phyloP scores from a whole-genome alignment of 2,329 filamentous ascomycete genomes.

The Aspergillus sp. region DNA sequence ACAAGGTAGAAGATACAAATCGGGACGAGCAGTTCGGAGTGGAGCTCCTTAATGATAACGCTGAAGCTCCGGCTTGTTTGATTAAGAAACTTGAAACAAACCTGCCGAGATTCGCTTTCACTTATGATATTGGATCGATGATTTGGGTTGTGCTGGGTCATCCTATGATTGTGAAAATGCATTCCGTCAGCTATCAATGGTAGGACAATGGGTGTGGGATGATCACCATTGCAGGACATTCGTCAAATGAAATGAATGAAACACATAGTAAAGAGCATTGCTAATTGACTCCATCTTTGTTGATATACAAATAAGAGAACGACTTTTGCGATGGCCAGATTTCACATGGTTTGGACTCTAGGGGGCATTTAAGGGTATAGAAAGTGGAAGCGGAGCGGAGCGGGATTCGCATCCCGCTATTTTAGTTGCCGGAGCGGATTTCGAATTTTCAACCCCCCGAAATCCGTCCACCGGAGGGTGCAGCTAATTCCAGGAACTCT shows the following conservation, averaged over 20 bases:
- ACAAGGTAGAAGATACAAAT: conserved; percentile 91
- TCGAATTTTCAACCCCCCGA: too few species aligned
- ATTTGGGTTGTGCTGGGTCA: conserved; percentile 93
- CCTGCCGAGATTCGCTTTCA: conserved; percentile 71
- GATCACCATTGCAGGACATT: conserved; percentile 83
- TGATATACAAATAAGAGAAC: too few species aligned
- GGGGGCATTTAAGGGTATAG: too few species aligned
- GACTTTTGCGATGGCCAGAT: too few species aligned
- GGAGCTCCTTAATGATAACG: conserved; percentile 91
- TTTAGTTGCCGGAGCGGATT: too few species aligned
- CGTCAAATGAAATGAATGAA: conserved; percentile 77
- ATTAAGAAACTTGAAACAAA: conserved; percentile 85
- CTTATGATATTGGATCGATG: conserved; percentile 76
- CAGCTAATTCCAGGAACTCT: too few species aligned
- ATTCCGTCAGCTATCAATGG: conserved; percentile 17
- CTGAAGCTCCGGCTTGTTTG: conserved; percentile 90
- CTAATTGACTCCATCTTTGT: too few species aligned
- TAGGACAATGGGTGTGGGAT: not conserved
- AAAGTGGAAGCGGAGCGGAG: too few species aligned
- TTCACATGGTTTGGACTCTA: too few species aligned
- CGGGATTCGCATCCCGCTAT: too few species aligned
- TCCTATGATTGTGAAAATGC: conserved; percentile 58
- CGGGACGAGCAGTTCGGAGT: conserved; percentile 88
- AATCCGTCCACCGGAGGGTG: too few species aligned
- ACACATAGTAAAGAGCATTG: conserved; percentile 67